A percentile compares a stretch with the other conserved stretches of the same genome.
phyloP scores from a whole-genome alignment of 768 basidiomycete species.

The Naematelia encephala region DNA sequence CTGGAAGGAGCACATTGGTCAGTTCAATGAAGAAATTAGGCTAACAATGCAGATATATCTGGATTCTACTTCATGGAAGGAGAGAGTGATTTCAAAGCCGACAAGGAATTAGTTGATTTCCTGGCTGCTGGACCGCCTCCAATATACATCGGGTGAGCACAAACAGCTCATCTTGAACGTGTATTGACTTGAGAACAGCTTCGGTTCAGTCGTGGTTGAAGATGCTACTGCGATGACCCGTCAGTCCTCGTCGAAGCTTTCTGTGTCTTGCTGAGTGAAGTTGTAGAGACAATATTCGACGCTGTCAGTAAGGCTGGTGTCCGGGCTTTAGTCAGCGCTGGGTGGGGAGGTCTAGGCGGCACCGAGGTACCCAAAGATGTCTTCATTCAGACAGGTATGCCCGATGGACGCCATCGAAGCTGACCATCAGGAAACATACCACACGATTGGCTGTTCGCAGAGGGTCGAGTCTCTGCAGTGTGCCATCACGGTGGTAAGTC shows the following conservation, averaged over 20 bases:
- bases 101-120: slow-evolving; percentile 56
- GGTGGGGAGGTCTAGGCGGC: slow-evolving; percentile 65
- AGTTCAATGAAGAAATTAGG: slow-evolving; percentile 5
- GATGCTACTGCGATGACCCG: slow-evolving; percentile 60
- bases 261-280: neutral
- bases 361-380: slow-evolving; percentile 57
- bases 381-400: slow-evolving; percentile 58
- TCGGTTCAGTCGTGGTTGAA: slow-evolving; percentile 64
- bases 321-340: slow-evolving; percentile 63
- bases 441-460: slow-evolving; percentile 66
- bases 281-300: slow-evolving; percentile 59
- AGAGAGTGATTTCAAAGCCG: slow-evolving; percentile 56
- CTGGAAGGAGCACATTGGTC: slow-evolving; percentile 65
- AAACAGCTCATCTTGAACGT: slow-evolving; percentile 19
- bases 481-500: slow-evolving; percentile 59
- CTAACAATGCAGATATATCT: slow-evolving; percentile 56
- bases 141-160: slow-evolving; percentile 60
- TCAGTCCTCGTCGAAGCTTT: slow-evolving; percentile 32
- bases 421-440: slow-evolving; percentile 56
- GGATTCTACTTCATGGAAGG: slow-evolving; percentile 66
- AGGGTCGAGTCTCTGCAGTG: slow-evolving; percentile 59
- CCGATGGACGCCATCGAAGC: neutral
- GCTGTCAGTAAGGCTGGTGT: slow-evolving; percentile 60
- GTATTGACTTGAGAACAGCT: slow-evolving; percentile 47
- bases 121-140: slow-evolving; percentile 58